Evolutionary conservation across 106 monocot species (phyloP).

Genomic region (Dendrobium chrysotoxum): DNA sequence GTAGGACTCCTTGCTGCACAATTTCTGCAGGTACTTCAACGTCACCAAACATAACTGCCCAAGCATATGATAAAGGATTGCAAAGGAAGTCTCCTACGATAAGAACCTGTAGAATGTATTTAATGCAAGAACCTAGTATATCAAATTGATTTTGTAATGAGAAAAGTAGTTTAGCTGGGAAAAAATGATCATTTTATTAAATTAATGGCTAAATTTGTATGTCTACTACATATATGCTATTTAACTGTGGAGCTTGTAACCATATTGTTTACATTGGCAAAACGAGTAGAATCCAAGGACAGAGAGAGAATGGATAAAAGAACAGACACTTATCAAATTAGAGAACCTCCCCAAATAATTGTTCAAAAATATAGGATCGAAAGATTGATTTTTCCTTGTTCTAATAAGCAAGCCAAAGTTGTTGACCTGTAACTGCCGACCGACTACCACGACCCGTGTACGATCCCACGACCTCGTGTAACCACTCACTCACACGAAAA

Average conservation of each 20-base stretch:
- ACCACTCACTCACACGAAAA: too few relatives aligned
- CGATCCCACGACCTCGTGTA: too few relatives aligned
- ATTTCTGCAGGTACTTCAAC: slow-evolving; percentile 57
- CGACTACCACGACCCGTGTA: too few relatives aligned
- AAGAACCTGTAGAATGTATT: slow-evolving; percentile 30
- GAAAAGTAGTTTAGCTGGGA: not conserved
- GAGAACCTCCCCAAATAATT: not conserved
- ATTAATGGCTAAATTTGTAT: slow-evolving; percentile 4
- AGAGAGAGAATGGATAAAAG: not conserved
- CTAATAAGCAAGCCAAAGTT: not conserved
- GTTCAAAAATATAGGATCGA: not conserved
- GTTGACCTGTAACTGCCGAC: too few relatives aligned
- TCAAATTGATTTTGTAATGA: not conserved
- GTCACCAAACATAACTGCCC: slow-evolving; percentile 75
- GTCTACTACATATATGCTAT: not conserved
- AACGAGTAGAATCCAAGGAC: not conserved
- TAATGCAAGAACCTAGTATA: not conserved
- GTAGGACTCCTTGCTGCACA: slow-evolving; percentile 50
- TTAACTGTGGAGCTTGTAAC: not conserved
- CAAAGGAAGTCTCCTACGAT: slow-evolving; percentile 52
- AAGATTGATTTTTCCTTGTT: not conserved
- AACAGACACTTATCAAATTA: not conserved
- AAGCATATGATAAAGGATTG: slow-evolving; percentile 31
- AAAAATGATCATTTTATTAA: not conserved
- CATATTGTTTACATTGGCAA: not conserved